Base-by-base conservation (phyloP, 345 rosid genomes). In the Bruguiera sexangula region DNA sequence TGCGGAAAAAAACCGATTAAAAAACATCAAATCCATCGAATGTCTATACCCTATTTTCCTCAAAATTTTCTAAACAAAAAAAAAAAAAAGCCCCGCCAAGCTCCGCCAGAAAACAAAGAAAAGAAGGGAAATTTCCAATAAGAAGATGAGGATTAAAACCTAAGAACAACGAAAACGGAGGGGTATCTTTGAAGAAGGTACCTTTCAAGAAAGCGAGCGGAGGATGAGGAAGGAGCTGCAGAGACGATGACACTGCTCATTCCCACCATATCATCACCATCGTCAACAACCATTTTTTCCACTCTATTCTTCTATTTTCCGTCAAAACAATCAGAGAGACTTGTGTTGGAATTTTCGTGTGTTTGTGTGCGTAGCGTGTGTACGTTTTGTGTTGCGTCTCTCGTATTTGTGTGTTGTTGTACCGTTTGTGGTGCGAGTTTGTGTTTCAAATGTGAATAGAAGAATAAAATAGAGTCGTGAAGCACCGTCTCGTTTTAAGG, bases 151-250 rank as follows among this genome's bases (percentile, higher is more conserved):
- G 58, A 62, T 50, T 56, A 24, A 63, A 24, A 10, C 60, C 59
- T 21, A 9, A 39, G 48, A 11, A 39, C 36, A 36, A 61, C 53
- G 54, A 29, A 62, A 31, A 51, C 21, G 43, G 52, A 34, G 62
- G 55, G 72, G 77, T 71, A 59, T 73, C 70, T 74, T 74, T 77
- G 59, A 78, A 76, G 76, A 76, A 66, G 59, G 2, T 85, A 87
- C 88, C 88, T 82, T 85, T 75, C 72, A 67, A 82, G 81, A 75
- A 80, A 82, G 55, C 78, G 70, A 74, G 82, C 65, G 26, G 75
- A 43, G 54, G 78, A 80, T 60, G 81, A 60, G 6, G 19, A 29
- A 8, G 54, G 9, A 56, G 30, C 65, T 34, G 48, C 60, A 62
- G 43, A 24, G 71, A 62, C 81, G 70, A 78, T 71, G 61, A 74